Conservation (phyloP, 2,329 filamentous ascomycete genomes). For the Fusarium virguliforme region DNA sequence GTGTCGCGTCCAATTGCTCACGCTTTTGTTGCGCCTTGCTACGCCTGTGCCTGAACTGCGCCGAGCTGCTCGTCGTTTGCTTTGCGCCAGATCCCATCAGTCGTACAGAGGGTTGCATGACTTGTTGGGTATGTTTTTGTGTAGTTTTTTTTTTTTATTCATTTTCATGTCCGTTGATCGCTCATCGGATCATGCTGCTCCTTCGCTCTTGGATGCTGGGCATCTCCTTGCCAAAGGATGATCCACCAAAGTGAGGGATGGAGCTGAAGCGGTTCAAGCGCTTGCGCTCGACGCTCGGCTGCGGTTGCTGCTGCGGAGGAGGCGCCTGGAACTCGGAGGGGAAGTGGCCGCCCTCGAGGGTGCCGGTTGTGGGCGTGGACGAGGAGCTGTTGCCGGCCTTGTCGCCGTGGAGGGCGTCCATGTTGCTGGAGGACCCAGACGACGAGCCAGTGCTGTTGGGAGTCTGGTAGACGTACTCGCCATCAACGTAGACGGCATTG, state of each 20-base stretch:
- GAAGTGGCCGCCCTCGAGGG: conserved; percentile 47
- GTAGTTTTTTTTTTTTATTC: conserved; percentile 34
- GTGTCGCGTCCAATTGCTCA: conserved; percentile 44
- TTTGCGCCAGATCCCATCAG: conserved; percentile 47
- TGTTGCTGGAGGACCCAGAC: conserved; percentile 60
- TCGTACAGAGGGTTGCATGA: conserved; percentile 41
- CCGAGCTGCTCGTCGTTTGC: conserved; percentile 31
- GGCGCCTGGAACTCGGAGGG: conserved; percentile 36
- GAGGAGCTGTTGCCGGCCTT: conserved; percentile 47
- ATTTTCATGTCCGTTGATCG: conserved; percentile 27
- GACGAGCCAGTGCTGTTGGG: conserved; percentile 73
- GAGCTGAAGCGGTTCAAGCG: conserved; percentile 70
- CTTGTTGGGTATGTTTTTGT: conserved; percentile 23
- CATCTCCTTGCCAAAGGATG: conserved; percentile 57
- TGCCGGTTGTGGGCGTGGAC: conserved; percentile 46
- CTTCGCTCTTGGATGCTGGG: conserved; percentile 60
- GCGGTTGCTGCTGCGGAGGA: conserved; percentile 37
- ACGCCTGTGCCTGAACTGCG: conserved; percentile 42
- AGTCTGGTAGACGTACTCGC: conserved; percentile 90
- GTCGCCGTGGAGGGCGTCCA: conserved; percentile 59
- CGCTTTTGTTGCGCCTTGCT: conserved; percentile 36
- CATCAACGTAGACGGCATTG: conserved; percentile 93
- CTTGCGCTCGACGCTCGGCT: conserved; percentile 60
- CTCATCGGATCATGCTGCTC: conserved; percentile 59
- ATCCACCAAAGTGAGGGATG: conserved; percentile 68